Evolutionary conservation across 2,329 filamentous ascomycete species (phyloP).

Genomic region (Scolecobasidium constrictum): DNA sequence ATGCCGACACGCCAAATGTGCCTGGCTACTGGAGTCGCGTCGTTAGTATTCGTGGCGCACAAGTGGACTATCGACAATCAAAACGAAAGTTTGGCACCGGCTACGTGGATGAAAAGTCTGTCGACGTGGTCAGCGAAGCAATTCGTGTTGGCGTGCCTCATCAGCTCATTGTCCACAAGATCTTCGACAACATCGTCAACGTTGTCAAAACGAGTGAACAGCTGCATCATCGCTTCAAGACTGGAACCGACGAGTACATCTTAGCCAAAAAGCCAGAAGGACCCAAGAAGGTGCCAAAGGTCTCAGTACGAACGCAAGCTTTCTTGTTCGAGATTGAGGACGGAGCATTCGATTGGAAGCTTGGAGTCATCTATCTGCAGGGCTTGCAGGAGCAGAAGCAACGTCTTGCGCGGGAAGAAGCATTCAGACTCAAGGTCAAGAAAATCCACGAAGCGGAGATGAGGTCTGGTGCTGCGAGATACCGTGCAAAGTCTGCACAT

Average conservation of each 20-base stretch:
- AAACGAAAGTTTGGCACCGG: constrained; percentile 55
- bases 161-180: constrained; percentile 76
- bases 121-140: constrained; percentile 77
- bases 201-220: constrained; percentile 79
- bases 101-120: constrained; percentile 62
- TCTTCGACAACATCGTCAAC: constrained; percentile 91
- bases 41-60: constrained; percentile 68
- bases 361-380: constrained; percentile 85
- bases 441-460: constrained; percentile 56
- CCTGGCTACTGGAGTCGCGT: constrained; percentile 77
- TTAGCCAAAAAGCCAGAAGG: constrained; percentile 75
- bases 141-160: constrained; percentile 83
- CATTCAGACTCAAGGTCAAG: constrained; percentile 78
- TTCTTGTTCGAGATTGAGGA: constrained; percentile 91
- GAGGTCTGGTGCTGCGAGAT: constrained; percentile 28
- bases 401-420: constrained; percentile 78
- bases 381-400: constrained; percentile 86
- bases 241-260: constrained; percentile 78
- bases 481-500: constrained; percentile 42
- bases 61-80: constrained; percentile 70
- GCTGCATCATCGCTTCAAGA: constrained; percentile 85
- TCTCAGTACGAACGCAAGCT: constrained; percentile 71
- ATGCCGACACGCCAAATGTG: constrained; percentile 77
- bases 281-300: constrained; percentile 75
- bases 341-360: constrained; percentile 93